Evolutionary conservation across 345 rosid species (phyloP), one percentile per base, ranked within the genome.

Genomic region (Eucalyptus pumila): DNA sequence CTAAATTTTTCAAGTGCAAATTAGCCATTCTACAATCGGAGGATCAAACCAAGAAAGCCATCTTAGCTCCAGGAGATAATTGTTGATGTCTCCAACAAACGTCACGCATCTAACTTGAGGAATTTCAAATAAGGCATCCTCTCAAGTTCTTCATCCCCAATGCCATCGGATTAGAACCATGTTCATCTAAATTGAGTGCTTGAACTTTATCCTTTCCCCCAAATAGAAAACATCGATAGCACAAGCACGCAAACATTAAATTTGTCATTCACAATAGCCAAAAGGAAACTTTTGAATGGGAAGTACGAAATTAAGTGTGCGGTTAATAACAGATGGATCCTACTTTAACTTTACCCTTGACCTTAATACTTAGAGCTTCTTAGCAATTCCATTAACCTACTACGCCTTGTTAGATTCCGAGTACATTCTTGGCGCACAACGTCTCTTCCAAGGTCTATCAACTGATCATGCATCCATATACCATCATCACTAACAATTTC

Each of bases 331-430:
- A 24, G 23, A 56, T 3, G 27, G 62, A 24, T 56, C 11, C 12
- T 56, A 56, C 11, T 23, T 23, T 56, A 23, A 56, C 62, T 56
- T 56, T 56, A 56, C 62, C 62, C 62, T 56, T 56, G 30, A 56
- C 27, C 23, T 52, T 7, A 52, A 19, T 17, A 7, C 24, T 56
- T 56, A 9, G 2, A 56, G 60, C 60, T 56, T 56, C 30, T 56
- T 56, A 11, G 62, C 12, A 4, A 56, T 56, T 56, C 62, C 62
- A 56, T n/a, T 30, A 9, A 56, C 62, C 62, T 56, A 56, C 13
- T 9, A 23, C 1, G 3, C 2, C 62, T 0, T 24, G 30, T 56
- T 21, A 56, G 8, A 56, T 56, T 56, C 0, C 5, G 0, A 21
- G 11, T 56, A 56, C 62, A 56, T 23, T 56, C 62, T 24, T 23